Conservation (phyloP, 2,329 filamentous ascomycete genomes). For the Corinectria fuckeliana region DNA sequence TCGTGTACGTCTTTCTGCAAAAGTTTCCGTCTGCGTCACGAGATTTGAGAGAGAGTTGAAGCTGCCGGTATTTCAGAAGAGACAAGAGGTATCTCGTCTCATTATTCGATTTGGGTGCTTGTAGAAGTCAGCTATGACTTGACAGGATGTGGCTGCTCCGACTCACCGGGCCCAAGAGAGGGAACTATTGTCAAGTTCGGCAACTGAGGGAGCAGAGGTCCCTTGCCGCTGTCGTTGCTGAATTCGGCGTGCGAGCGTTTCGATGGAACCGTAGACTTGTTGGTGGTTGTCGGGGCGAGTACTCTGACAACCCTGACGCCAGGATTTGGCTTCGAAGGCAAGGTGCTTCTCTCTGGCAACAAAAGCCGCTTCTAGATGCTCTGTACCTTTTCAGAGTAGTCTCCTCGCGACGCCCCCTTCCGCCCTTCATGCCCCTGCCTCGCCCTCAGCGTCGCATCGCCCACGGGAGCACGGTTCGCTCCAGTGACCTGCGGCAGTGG, state of each 20-base stretch:
- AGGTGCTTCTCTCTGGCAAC: background rate
- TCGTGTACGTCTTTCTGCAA: constrained; percentile 4
- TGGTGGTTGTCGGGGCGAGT: background rate
- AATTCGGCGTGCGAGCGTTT: constrained; percentile 3
- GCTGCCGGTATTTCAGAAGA: constrained; percentile 23
- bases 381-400: background rate
- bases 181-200: background rate
- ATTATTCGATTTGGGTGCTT: constrained; percentile 23
- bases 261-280: background rate
- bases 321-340: background rate
- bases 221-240: background rate
- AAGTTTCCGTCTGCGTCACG: background rate
- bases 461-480: constrained; percentile 26
- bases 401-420: background rate
- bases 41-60: constrained; percentile 20
- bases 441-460: constrained; percentile 22
- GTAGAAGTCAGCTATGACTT: background rate
- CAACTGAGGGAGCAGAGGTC: background rate
- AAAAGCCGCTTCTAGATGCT: background rate
- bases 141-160: background rate
- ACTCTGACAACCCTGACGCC: background rate
- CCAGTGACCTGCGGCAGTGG: constrained; percentile 17
- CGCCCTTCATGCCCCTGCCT: background rate
- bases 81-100: constrained; percentile 26
- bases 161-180: constrained; percentile 27